Conservation (phyloP, 768 basidiomycete genomes). For the Sporobolomyces roseus region DNA sequence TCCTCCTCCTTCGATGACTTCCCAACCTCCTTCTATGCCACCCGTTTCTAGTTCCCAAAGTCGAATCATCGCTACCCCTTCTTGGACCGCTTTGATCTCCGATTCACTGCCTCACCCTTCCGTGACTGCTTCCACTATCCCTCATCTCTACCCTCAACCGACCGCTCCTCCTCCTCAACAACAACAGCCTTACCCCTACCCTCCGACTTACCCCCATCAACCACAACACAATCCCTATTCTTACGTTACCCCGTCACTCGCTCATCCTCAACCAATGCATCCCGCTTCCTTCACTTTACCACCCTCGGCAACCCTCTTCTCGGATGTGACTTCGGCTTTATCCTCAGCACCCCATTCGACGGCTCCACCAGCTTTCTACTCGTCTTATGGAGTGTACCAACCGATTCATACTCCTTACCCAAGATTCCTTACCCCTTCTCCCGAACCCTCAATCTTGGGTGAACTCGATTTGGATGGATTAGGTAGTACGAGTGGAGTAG, state of each 20-base stretch:
- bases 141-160: neutral
- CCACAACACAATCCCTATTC: neutral
- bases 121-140: neutral
- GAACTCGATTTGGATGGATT: conserved; percentile 33
- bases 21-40: no score
- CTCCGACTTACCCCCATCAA: conserved; percentile 3
- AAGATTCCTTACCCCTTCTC: conserved; percentile 38
- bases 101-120: neutral
- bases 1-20: no score
- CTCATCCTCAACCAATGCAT: neutral
- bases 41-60: conserved; percentile 2
- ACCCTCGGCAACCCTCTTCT: conserved; percentile 25
- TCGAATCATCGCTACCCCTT: conserved; percentile 34
- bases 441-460: conserved; percentile 35
- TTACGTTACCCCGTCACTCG: no score
- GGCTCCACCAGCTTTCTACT: conserved; percentile 25
- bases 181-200: neutral
- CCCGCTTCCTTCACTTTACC: conserved; percentile 22
- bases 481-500: neutral
- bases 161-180: neutral
- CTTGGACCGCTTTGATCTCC: conserved; percentile 30
- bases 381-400: conserved; percentile 38
- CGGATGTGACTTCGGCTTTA: conserved; percentile 23
- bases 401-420: conserved; percentile 34
- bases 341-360: conserved; percentile 13